Evolutionary conservation across 2,329 filamentous ascomycete genomes (phyloP).

Genomic region (Sclerotinia nivalis): DNA sequence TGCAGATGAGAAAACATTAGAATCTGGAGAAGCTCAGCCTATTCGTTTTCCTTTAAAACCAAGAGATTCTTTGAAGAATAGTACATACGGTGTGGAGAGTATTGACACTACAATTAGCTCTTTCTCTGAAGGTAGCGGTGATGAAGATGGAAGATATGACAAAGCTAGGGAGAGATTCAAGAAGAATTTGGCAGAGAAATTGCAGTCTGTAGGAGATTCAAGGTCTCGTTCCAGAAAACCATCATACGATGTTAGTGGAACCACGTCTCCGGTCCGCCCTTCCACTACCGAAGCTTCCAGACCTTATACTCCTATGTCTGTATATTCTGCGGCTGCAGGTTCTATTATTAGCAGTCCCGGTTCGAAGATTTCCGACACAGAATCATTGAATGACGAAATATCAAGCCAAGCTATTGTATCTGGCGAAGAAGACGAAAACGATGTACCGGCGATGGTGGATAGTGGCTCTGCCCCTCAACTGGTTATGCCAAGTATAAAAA

Average conservation of each 20-base stretch:
- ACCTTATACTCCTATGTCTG: slow-evolving; percentile 49
- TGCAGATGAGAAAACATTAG: slow-evolving; percentile 52
- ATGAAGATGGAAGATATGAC: slow-evolving; percentile 34
- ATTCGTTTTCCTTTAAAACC: slow-evolving; percentile 37
- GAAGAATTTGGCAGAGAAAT: slow-evolving; percentile 32
- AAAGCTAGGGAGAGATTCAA: slow-evolving; percentile 38
- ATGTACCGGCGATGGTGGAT: slow-evolving; percentile 50
- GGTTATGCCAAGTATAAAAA: slow-evolving; percentile 95
- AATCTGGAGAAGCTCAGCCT: slow-evolving; percentile 44
- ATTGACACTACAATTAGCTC: slow-evolving; percentile 41
- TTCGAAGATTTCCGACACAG: slow-evolving; percentile 53
- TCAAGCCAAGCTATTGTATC: slow-evolving; percentile 43
- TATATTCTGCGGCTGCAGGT: slow-evolving; percentile 45
- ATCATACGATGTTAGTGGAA: slow-evolving; percentile 41
- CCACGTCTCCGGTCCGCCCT: slow-evolving; percentile 38
- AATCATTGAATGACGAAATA: slow-evolving; percentile 50
- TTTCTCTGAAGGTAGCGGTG: slow-evolving; percentile 36
- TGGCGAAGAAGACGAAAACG: slow-evolving; percentile 44
- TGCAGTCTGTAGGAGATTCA: slow-evolving; percentile 34
- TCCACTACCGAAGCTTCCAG: slow-evolving; percentile 45
- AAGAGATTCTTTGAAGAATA: slow-evolving; percentile 43
- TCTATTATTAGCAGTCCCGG: slow-evolving; percentile 52
- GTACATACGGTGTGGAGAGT: slow-evolving; percentile 40
- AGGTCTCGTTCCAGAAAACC: slow-evolving; percentile 39
- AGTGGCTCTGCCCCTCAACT: slow-evolving; percentile 68